phyloP scores from a whole-genome alignment of 768 basidiomycete genomes.

The Russula griseocarnosa region DNA sequence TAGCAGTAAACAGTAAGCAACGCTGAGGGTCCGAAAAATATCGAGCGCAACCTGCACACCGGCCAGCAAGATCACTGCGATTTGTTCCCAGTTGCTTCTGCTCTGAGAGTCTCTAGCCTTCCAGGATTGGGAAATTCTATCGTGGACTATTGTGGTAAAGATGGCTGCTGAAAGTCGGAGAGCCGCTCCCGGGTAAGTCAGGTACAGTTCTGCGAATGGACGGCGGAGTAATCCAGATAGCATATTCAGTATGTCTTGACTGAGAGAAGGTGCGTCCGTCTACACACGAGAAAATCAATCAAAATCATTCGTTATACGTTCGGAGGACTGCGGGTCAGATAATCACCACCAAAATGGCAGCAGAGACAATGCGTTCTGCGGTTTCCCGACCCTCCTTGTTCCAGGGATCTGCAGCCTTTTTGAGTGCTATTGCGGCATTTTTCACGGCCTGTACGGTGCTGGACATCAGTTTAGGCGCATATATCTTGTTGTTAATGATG shows the following conservation, averaged over 20 bases:
- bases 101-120: constrained; percentile 2
- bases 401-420: constrained; percentile 28
- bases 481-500: neutral
- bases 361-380: constrained; percentile 20
- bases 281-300: neutral
- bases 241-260: neutral
- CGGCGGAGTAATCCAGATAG: constrained; percentile 21
- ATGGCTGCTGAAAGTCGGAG: constrained; percentile 26
- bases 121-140: constrained; percentile 12
- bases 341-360: constrained; percentile 21
- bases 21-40: neutral
- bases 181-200: constrained; percentile 19
- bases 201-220: constrained; percentile 21
- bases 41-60: constrained; percentile 24
- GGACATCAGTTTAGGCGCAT: constrained; percentile 24
- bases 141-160: constrained; percentile 20
- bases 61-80: constrained; percentile 19
- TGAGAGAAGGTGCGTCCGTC: constrained; percentile 1
- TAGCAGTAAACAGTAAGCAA: neutral
- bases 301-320: neutral
- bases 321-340: neutral
- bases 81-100: constrained; percentile 23
- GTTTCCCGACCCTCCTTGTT: constrained; percentile 23
- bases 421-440: constrained; percentile 20
- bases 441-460: constrained; percentile 6